A percentile compares a stretch with the other conserved stretches of the same genome.
Conservation (phyloP, 805 yeast species). For the Metschnikowia lunata region DNA sequence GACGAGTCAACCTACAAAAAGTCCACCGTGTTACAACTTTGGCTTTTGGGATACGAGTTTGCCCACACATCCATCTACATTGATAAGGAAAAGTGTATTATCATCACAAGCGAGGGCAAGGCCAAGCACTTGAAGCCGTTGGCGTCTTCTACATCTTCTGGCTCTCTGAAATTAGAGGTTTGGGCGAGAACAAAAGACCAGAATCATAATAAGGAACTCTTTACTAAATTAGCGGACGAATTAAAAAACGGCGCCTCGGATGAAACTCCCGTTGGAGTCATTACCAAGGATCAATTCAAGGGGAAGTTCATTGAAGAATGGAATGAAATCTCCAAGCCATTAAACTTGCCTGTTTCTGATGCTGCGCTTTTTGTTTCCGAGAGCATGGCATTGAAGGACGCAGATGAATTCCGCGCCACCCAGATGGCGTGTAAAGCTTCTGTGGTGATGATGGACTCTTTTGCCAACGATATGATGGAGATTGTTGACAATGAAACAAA, state of each 20-base stretch:
- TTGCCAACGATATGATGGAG: constrained; percentile 83
- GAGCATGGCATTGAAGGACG: constrained; percentile 71
- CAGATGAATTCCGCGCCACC: constrained; percentile 62
- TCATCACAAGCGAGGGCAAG: constrained; percentile 80
- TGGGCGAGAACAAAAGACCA: constrained; percentile 80
- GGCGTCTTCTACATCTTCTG: constrained; percentile 36
- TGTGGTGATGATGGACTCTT: constrained; percentile 70
- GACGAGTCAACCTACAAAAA: constrained; percentile 88
- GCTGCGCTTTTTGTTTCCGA: constrained; percentile 47
- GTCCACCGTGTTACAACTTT: constrained; percentile 79
- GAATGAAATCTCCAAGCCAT: constrained; percentile 40
- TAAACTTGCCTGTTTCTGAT: constrained; percentile 43
- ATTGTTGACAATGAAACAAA: constrained; percentile 82
- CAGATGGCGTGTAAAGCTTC: constrained; percentile 74
- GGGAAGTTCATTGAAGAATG: constrained; percentile 87
- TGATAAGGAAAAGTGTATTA: constrained; percentile 51
- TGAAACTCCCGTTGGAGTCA: constrained; percentile 53
- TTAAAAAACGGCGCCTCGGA: constrained; percentile 38
- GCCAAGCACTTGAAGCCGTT: constrained; percentile 71
- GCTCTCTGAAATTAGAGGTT: constrained; percentile 44
- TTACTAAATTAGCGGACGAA: constrained; percentile 50
- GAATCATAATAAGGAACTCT: constrained; percentile 66
- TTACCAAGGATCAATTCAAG: constrained; percentile 70
- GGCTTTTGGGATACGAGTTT: constrained; percentile 93
- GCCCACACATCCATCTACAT: constrained; percentile 81